Base-by-base conservation (phyloP, 106 monocot species). In the Ottelia alismoides region DNA sequence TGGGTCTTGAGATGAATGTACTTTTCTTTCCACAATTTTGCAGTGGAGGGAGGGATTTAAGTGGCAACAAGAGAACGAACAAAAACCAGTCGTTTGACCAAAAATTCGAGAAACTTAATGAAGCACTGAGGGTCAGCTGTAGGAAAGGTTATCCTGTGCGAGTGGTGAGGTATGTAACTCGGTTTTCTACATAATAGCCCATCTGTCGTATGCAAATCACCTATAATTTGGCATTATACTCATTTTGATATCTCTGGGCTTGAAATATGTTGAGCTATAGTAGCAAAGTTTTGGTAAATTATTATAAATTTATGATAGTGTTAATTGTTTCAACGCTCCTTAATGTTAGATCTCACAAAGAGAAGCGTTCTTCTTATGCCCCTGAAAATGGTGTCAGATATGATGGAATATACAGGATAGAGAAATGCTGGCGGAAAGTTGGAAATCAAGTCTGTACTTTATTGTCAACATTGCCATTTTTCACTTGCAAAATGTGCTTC, bases 361-460 rank as follows among this genome's bases (percentile, higher is more conserved):
- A 96, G 70, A 96, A 96, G 47, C 81, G 89, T 2, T 96, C 96
- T 52, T 81, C 89, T 6, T 96, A 89, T 85, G 89, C 96, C 49
- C 89, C 96, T 62, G 96, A 96, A 56, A 28, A 40, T 45, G 96
- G 96, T 22, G 88, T 96, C 6, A 70, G 89, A 5, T 96, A 96
- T 72, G 96, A 96, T 74, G 96, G 96, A 35, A 48, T 89, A 43
- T 96, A 88, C 53, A 70, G 88, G 28, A 89, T 89, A 64, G 96
- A 96, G 67, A 85, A 82, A 53, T 96, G 96, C 27, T 96, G 96
- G 96, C 74, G 79, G 2, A 96, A 96, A 76, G 69, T 79, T 57
- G 89, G 89, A 43, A 61, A 72, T 58, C 96, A 89, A 51, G 83
- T 88, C 74, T 46, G 44, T 10, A 10, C 28, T 3, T 28, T 16